Conservation (phyloP, 345 rosid species). For the Populus simonii region DNA sequence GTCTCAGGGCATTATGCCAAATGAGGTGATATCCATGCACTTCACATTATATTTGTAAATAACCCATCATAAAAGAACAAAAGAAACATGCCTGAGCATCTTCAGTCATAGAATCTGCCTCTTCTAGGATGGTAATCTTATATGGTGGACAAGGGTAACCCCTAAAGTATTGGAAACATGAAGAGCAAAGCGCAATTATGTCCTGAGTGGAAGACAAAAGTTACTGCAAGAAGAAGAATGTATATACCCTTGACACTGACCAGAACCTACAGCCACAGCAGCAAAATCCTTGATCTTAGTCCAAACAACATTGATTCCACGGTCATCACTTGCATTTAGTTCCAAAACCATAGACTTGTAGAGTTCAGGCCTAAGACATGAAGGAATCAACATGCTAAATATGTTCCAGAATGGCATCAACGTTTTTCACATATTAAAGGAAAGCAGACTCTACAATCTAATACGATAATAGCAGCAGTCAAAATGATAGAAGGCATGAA, state of each 20-base stretch:
- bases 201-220: not conserved
- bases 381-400: not conserved
- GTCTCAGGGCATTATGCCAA: constrained; percentile 67
- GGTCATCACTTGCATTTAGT: constrained; percentile 97
- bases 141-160: constrained; percentile 88
- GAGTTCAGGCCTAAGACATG: constrained; percentile 64
- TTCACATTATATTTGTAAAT: not conserved
- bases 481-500: not conserved
- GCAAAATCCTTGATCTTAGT: constrained; percentile 96
- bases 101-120: constrained; percentile 99
- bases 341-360: constrained; percentile 93
- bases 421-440: not conserved
- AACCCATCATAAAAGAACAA: constrained; percentile 2
- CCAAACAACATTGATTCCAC: constrained; percentile 93
- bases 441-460: not conserved
- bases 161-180: constrained; percentile 37
- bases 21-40: not conserved
- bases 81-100: constrained; percentile 83
- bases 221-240: not conserved
- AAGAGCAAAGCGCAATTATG: not conserved
- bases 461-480: not conserved
- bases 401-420: not conserved
- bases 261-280: constrained; percentile 85
- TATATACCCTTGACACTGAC: constrained; percentile 61
- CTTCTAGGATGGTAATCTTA: constrained; percentile 87